Conservation (phyloP, 148 eudicot species). For the Agrostemma githago region DNA sequence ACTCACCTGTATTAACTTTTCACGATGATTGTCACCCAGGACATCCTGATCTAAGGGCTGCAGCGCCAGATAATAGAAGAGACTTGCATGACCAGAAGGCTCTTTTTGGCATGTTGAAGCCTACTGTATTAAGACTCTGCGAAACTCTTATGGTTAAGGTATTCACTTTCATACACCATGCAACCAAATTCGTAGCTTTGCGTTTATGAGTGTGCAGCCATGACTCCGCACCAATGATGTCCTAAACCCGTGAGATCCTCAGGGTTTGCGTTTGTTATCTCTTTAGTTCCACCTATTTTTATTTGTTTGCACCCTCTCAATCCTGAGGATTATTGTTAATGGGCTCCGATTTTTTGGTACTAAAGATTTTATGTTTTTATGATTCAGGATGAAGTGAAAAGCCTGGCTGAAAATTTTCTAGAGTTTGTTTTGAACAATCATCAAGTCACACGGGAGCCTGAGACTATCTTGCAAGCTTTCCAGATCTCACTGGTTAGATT, state of each 20-base stretch:
- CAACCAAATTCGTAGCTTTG: background rate
- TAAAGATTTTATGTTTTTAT: conserved; percentile 14
- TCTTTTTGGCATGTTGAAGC: conserved; percentile 42
- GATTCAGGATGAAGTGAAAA: conserved; percentile 62
- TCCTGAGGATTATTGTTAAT: too few relatives aligned
- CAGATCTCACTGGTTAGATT: conserved; percentile 70
- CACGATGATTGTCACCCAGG: conserved; percentile 3
- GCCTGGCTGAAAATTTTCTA: conserved; percentile 48
- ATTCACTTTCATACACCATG: conserved; percentile 8
- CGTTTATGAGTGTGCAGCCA: background rate
- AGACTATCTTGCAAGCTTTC: conserved; percentile 66
- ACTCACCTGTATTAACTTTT: background rate
- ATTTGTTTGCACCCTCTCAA: too few relatives aligned
- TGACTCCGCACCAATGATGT: too few relatives aligned
- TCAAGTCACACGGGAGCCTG: conserved; percentile 54
- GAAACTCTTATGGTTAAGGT: conserved; percentile 52
- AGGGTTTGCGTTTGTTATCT: too few relatives aligned
- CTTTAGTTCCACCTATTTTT: too few relatives aligned
- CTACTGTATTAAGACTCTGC: conserved; percentile 37
- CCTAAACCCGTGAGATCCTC: too few relatives aligned
- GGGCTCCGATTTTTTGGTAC: background rate
- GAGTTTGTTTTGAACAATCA: conserved; percentile 59
- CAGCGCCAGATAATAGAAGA: conserved; percentile 24
- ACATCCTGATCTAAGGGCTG: conserved; percentile 11
- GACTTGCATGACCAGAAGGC: conserved; percentile 34